These are phyloP conservation scores for Solanum gandarillasii DNA, from an alignment of 257 asterid genomes.

Conservation along the genomic window DNA sequence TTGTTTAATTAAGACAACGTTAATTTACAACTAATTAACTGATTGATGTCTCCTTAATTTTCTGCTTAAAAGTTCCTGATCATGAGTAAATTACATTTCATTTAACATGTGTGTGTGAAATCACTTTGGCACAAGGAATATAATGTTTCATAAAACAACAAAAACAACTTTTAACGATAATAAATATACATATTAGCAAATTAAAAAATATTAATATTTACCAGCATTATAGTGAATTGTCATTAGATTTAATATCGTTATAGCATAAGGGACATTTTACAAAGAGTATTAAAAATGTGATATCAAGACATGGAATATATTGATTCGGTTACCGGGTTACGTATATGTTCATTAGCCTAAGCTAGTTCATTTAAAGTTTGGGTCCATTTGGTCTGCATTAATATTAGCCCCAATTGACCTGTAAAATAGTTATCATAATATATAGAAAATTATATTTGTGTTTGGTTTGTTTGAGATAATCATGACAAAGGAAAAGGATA, in stretches of 20 bases:
- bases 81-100: not conserved
- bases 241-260: no score
- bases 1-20: not conserved
- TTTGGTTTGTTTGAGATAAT: not conserved
- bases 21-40: not conserved
- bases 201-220: no score
- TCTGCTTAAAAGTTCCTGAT: not conserved
- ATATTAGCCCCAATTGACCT: not conserved
- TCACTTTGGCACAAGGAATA: not conserved
- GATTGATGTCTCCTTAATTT: not conserved
- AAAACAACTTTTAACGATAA: not conserved
- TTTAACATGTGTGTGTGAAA: not conserved
- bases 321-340: not conserved
- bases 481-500: not conserved
- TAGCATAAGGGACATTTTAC: not conserved
- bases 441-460: not conserved
- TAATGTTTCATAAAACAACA: not conserved
- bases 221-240: no score
- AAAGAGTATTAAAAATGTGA: not conserved
- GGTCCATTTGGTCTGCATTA: not conserved
- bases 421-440: not conserved
- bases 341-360: not conserved
- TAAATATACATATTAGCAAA: no score
- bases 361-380: not conserved
- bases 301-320: not conserved